Conservation (phyloP, 305 asterid species). For the Fraxinus platypoda region DNA sequence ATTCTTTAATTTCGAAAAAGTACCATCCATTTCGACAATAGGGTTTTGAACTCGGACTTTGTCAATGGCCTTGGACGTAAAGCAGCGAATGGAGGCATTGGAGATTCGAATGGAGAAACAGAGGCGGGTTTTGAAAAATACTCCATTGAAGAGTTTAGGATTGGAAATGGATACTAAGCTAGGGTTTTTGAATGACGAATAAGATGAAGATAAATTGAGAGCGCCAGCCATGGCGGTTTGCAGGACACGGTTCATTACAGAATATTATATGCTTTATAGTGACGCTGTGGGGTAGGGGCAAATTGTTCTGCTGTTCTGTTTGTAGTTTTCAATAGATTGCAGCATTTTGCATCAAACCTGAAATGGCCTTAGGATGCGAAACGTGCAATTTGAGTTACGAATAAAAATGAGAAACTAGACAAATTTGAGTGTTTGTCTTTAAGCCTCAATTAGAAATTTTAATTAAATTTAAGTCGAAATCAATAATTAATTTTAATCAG, state of each 20-base stretch:
- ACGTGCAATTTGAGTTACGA: background rate
- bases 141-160: constrained; percentile 20
- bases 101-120: constrained; percentile 33
- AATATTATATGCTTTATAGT: constrained; percentile 15
- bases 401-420: background rate
- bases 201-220: constrained; percentile 35
- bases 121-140: constrained; percentile 25
- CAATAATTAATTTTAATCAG: no score
- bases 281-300: constrained; percentile 18
- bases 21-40: constrained; percentile 95
- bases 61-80: constrained; percentile 41
- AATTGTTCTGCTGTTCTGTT: background rate
- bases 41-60: constrained; percentile 76
- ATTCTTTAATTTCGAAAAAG: background rate
- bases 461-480: no score
- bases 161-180: constrained; percentile 21
- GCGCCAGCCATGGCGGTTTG: constrained; percentile 55
- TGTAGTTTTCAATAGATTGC: background rate
- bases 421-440: background rate
- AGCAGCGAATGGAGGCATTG: constrained; percentile 58
- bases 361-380: background rate
- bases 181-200: constrained; percentile 27
- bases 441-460: no score
- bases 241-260: constrained; percentile 44
- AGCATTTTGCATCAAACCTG: background rate